Base-by-base conservation (phyloP, 768 basidiomycete genomes). In the Phlebiopsis gigantea region DNA sequence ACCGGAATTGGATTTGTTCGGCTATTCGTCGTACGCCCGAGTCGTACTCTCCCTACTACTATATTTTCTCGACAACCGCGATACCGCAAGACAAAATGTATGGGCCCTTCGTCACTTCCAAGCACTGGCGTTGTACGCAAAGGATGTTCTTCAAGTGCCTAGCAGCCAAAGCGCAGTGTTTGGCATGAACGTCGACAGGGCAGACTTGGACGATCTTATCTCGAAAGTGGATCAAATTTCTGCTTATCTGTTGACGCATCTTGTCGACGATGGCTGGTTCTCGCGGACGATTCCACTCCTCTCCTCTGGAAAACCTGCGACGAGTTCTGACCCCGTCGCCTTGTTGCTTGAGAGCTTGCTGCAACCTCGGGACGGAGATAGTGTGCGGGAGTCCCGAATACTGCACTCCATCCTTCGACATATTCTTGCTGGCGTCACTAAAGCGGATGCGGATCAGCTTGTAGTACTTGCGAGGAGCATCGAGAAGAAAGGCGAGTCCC, bases 391-490 rank as follows among this genome's bases (percentile, higher is more conserved):
- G 53, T 67, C 82, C 8, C 75, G 88, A 1, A 74, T 88, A 10
- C 68, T 97, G 25, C 73, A 79, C 46, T 70, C 73, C 21, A 73
- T 93, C 5, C 64, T 97, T 34, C 78, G 79, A 57, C 77, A 84
- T 66, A 62, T 82, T 58, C 69, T 89, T 46, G 74, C 79, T 49
- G 84, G 83, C 42, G 75, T 85, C 0, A 79, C 79, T 2, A 77
- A 73, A 45, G 73, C 71, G 0, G 92, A 95, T 61, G 84, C 82
- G 0, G 93, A 93, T 58, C 66, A 77, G 42, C 96, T 96, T 93
- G 68, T 97, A 46, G 65, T 72, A 2, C 72, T 88, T n/a, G 88
- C 82, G 2, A 79, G 85, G 66, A 81, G 71, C 60, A 56, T 87
- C 1, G 85, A 90, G 65, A 79, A 76, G 60, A 73, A 71, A 57